Evolutionary conservation across 2,329 filamentous ascomycete genomes (phyloP).

Genomic region (Fusarium poae): DNA sequence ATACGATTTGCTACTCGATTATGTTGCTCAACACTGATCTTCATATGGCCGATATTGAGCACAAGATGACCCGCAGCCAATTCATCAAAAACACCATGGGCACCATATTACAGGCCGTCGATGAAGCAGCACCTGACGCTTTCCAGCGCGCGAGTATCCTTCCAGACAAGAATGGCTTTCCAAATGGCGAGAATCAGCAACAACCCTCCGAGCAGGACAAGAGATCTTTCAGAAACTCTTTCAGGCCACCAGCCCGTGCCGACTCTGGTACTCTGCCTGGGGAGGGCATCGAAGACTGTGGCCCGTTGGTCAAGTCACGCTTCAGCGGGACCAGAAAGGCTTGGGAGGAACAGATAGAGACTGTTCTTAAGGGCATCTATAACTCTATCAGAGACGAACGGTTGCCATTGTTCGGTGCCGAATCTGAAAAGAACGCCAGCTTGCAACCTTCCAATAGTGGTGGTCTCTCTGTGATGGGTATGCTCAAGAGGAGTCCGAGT

Average conservation of each 20-base stretch:
- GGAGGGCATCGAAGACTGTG: constrained; percentile 65
- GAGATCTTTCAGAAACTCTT: constrained; percentile 61
- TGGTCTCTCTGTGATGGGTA: constrained; percentile 78
- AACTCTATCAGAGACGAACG: constrained; percentile 86
- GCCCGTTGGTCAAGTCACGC: constrained; percentile 80
- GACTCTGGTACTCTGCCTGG: constrained; percentile 57
- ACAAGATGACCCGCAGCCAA: constrained; percentile 94
- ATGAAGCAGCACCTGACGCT: constrained; percentile 76
- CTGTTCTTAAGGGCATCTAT: constrained; percentile 93
- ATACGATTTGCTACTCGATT: constrained; percentile 97
- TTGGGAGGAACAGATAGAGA: constrained; percentile 91
- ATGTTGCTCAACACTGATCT: constrained; percentile 96
- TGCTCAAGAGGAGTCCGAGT: constrained; percentile 88
- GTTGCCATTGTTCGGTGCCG: constrained; percentile 86
- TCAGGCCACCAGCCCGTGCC: constrained; percentile 62
- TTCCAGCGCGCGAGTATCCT: constrained; percentile 72
- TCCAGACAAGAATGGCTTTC: constrained; percentile 57
- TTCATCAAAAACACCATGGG: constrained; percentile 98
- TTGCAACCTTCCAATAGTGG: constrained; percentile 66
- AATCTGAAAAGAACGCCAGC: constrained; percentile 58
- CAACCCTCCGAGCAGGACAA: constrained; percentile 56
- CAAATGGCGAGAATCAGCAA: constrained; percentile 53
- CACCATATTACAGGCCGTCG: constrained; percentile 82
- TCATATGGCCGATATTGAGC: constrained; percentile 93
- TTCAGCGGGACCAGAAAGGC: constrained; percentile 81